Conservation (phyloP, 139 green algal genomes). For the Desmodesmus armatus region DNA sequence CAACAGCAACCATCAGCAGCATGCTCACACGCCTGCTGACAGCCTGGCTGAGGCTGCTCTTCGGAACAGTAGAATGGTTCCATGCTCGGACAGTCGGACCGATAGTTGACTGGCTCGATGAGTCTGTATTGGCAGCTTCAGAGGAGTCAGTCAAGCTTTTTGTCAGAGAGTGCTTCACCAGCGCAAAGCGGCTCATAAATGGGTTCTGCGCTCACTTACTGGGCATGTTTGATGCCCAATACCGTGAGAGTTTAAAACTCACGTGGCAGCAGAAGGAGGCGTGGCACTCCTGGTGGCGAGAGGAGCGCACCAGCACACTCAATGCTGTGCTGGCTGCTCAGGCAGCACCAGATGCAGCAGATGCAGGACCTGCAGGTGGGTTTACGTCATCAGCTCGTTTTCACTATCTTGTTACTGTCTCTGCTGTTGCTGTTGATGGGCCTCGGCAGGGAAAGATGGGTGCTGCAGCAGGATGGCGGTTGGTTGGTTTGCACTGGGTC, state of each 20-base stretch:
- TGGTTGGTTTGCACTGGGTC: too few relatives aligned
- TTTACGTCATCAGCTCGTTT: too few relatives aligned
- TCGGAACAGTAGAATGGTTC: constrained; percentile 11
- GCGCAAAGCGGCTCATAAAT: constrained; percentile 55
- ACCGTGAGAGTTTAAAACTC: neutral
- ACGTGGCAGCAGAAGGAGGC: constrained; percentile 7
- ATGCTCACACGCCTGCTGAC: too few relatives aligned
- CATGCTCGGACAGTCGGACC: constrained; percentile 24
- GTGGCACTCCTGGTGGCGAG: constrained; percentile 36
- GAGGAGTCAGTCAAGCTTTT: constrained; percentile 70
- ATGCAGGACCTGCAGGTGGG: too few relatives aligned
- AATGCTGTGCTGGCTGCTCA: constrained; percentile 33
- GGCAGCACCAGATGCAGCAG: neutral
- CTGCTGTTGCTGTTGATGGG: too few relatives aligned
- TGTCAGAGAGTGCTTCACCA: constrained; percentile 57
- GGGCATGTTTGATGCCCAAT: constrained; percentile 5
- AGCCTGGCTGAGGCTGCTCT: neutral
- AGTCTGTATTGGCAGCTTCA: constrained; percentile 54
- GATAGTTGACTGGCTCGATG: constrained; percentile 53
- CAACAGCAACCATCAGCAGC: too few relatives aligned
- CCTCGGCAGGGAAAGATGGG: too few relatives aligned
- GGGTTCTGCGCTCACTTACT: constrained; percentile 47
- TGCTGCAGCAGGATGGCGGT: too few relatives aligned
- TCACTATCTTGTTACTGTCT: too few relatives aligned
- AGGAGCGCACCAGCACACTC: constrained; percentile 18